Conservation (phyloP, 345 rosid species). For the Hibiscus syriacus region DNA sequence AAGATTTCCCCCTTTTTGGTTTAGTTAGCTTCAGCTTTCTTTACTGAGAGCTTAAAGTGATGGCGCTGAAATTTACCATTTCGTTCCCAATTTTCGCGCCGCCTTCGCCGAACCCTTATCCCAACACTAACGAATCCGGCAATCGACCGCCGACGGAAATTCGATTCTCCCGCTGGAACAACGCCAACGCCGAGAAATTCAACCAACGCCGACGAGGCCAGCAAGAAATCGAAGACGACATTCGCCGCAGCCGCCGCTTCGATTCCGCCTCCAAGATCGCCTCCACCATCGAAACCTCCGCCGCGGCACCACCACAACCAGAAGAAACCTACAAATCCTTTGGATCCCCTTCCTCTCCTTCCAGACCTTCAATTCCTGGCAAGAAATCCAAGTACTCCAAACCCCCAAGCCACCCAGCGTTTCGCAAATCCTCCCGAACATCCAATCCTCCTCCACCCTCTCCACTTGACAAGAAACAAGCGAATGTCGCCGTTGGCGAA, state of each 20-base stretch:
- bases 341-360: conserved; percentile 75
- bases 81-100: conserved; percentile 66
- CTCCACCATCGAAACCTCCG: conserved; percentile 16
- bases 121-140: conserved; percentile 7
- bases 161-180: conserved; percentile 69
- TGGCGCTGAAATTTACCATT: conserved; percentile 59
- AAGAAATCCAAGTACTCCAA: conserved; percentile 74
- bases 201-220: conserved; percentile 51
- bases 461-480: conserved; percentile 30
- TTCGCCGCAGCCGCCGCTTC: conserved; percentile 46
- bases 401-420: conserved; percentile 44
- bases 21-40: not conserved
- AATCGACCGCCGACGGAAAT: conserved; percentile 39
- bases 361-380: conserved; percentile 68
- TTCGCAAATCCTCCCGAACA: conserved; percentile 22
- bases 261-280: conserved; percentile 29
- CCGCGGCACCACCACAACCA: not conserved
- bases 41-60: conserved; percentile 4
- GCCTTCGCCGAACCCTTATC: conserved; percentile 14
- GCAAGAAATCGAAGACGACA: conserved; percentile 63
- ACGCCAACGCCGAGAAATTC: conserved; percentile 42
- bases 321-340: conserved; percentile 43
- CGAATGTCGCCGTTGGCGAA: conserved; percentile 37
- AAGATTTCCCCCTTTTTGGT: not conserved
- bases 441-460: conserved; percentile 14